Evolutionary conservation across 108 stramenopile species (phyloP), one percentile per base, ranked within the genome.

Genomic region (Cyclotella baltica): DNA sequence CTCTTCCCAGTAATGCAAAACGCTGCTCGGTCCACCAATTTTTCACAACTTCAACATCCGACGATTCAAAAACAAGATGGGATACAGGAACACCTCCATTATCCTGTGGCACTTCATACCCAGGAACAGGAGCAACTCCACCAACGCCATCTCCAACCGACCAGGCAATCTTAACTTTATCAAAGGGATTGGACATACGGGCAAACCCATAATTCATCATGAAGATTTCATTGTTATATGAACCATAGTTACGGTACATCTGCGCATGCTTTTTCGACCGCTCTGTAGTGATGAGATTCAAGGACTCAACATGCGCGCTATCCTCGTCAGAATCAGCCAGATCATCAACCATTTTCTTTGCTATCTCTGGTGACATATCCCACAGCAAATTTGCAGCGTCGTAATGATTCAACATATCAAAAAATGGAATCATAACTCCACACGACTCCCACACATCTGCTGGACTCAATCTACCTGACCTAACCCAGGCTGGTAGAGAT

Each of bases 371-470:
- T 0, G 64, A 46, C 64, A 58, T 38, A 57, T 87, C 65, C 94
- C 92, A 95, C 3, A 66, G 79, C 22, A 92, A 84, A 69, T 89
- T 59, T 5, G 87, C 75, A 27, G 93, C 88, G 35, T 81, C 81
- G 58, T 92, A 90, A 70, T 95, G 94, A 70, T 95, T 95, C n/a
- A 93, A 73, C 94, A 95, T 95, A 70, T 95, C 94, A 53, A 95
- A 75, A 29, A 95, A 86, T 1, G 94, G 94, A 55, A 95, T 79
- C 87, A 95, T 83, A 20, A 95, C 88, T 56, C 94, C 94, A 28
- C 89, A 67, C 22, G 93, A 90, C 47, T 89, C 84, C 92, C 91
- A 93, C n/a, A 92, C 78, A 62, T 86, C 77, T 13, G 77, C 52
- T 0, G 89, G 89, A 13, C 80, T 81, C 0, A 3, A 9, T 28